Evolutionary conservation across 2,329 filamentous ascomycete genomes (phyloP).

Genomic region (Calonectria montana): DNA sequence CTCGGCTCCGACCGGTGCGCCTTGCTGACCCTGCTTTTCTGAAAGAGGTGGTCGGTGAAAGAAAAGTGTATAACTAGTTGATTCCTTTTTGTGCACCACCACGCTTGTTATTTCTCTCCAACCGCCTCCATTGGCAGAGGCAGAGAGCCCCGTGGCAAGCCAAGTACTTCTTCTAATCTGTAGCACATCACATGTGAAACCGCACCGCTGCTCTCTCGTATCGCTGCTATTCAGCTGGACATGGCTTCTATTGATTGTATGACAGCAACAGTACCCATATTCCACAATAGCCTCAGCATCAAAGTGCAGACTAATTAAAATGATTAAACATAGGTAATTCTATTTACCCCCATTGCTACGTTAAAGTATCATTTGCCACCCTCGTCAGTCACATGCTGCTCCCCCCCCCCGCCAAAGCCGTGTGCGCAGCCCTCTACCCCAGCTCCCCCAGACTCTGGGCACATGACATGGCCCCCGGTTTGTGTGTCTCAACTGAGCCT

Average conservation of each 20-base stretch:
- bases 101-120: neutral
- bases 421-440: neutral
- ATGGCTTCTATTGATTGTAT: neutral
- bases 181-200: neutral
- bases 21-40: neutral
- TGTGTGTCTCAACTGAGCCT: neutral
- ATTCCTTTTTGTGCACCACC: conserved; percentile 16
- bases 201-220: neutral
- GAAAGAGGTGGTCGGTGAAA: neutral
- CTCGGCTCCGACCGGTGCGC: neutral
- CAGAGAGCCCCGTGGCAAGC: neutral
- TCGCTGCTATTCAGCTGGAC: neutral
- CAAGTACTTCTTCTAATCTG: neutral
- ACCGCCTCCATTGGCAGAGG: neutral
- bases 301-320: neutral
- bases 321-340: neutral
- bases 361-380: neutral
- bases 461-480: neutral
- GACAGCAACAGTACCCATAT: neutral
- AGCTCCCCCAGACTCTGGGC: neutral
- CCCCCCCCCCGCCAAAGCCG: neutral
- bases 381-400: neutral
- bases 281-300: neutral
- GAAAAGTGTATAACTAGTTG: neutral
- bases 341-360: neutral